Conservation (phyloP, 2,329 filamentous ascomycete genomes). For the Xylariaceae sp. region DNA sequence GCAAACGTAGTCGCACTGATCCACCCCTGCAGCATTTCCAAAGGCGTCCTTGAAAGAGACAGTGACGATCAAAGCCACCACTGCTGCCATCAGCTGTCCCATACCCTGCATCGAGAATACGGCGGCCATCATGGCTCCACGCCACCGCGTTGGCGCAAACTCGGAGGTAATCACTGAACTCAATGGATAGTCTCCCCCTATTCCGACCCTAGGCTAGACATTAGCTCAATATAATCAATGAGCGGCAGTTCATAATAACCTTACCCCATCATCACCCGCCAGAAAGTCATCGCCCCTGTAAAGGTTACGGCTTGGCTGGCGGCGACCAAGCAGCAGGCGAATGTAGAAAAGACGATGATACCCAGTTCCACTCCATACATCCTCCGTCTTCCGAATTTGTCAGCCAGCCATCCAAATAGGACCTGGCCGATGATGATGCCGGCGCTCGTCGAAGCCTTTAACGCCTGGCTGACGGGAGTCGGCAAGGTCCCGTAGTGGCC, state of each 20-base stretch:
- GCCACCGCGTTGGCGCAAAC: slow-evolving; percentile 81
- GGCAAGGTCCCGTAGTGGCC: slow-evolving; percentile 62
- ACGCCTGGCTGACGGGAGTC: slow-evolving; percentile 66
- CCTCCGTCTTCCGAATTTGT: slow-evolving; percentile 73
- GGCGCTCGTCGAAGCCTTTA: slow-evolving; percentile 80
- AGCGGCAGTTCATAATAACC: not conserved
- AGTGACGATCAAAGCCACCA: slow-evolving; percentile 71
- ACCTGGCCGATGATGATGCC: slow-evolving; percentile 80
- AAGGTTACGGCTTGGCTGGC: slow-evolving; percentile 62
- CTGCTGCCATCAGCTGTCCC: slow-evolving; percentile 73
- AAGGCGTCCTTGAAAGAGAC: slow-evolving; percentile 62
- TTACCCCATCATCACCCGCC: slow-evolving; percentile 71
- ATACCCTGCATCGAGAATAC: slow-evolving; percentile 87
- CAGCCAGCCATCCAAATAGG: slow-evolving; percentile 76
- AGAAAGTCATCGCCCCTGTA: slow-evolving; percentile 69
- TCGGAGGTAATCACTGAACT: slow-evolving; percentile 82
- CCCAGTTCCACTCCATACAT: slow-evolving; percentile 83
- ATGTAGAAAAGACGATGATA: slow-evolving; percentile 71
- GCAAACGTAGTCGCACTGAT: slow-evolving; percentile 63
- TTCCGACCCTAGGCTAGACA: slow-evolving; percentile 61
- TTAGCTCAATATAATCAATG: slow-evolving; percentile 17
- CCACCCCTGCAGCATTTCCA: slow-evolving; percentile 43
- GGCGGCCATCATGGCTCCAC: slow-evolving; percentile 80
- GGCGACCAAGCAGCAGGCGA: slow-evolving; percentile 67
- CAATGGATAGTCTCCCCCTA: slow-evolving; percentile 82